Evolutionary conservation across 2,329 filamentous ascomycete species (phyloP).

Genomic region (Fusarium beomiforme): DNA sequence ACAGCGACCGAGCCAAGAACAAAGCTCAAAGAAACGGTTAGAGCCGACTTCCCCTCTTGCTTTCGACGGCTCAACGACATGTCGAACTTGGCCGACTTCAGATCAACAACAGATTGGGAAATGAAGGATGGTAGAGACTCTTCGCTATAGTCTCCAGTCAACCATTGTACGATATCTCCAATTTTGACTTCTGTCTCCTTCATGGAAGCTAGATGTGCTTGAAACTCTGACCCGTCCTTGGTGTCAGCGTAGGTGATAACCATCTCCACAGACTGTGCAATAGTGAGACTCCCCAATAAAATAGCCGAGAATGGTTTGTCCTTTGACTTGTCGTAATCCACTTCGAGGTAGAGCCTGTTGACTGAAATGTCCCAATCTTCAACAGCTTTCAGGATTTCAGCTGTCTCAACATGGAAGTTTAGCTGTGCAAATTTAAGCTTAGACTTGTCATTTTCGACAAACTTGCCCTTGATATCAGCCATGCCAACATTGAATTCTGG

Average conservation of each 20-base stretch:
- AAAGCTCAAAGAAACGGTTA: background rate
- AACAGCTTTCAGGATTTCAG: background rate
- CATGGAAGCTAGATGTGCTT: background rate
- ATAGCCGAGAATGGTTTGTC: background rate
- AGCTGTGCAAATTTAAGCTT: background rate
- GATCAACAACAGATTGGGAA: background rate
- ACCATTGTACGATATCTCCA: background rate
- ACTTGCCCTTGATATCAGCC: background rate
- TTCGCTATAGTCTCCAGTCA: background rate
- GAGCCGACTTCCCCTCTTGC: background rate
- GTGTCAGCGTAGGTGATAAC: rapidly evolving
- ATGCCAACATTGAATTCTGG: background rate
- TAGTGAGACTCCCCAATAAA: background rate
- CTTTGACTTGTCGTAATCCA: background rate
- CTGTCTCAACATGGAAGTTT: background rate
- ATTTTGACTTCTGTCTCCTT: background rate
- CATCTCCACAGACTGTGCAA: background rate
- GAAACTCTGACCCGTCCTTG: background rate
- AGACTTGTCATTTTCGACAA: background rate
- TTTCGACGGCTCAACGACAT: background rate
- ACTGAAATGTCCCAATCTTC: background rate
- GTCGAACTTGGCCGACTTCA: background rate
- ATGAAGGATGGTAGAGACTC: background rate
- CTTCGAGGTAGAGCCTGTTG: background rate
- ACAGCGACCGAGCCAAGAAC: background rate